Conservation (phyloP, 331 rosid species). For the Arachis monticola region DNA sequence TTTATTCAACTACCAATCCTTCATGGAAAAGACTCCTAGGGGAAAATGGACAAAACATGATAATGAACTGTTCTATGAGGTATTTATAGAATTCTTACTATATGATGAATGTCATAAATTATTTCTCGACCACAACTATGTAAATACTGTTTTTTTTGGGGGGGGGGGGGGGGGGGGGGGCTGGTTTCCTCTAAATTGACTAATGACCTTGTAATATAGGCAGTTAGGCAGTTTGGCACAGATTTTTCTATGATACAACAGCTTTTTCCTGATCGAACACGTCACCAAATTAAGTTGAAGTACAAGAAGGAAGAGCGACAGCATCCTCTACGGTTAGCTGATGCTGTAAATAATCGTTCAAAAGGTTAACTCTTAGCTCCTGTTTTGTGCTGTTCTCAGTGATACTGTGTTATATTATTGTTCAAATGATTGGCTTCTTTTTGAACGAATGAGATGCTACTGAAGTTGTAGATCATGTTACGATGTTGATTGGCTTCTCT, state of each 20-base stretch:
- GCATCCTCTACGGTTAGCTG: constrained; percentile 59
- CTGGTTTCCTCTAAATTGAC: constrained; percentile 4
- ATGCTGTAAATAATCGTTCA: constrained; percentile 61
- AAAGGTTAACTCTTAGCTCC: constrained; percentile 55
- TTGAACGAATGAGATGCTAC: constrained; percentile 1
- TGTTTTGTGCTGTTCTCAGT: constrained; percentile 12
- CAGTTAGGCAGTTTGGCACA: constrained; percentile 74
- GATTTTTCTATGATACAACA: constrained; percentile 78
- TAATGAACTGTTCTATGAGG: constrained; percentile 82
- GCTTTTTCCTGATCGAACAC: constrained; percentile 77
- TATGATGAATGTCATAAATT: constrained; percentile 15
- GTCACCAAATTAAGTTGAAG: constrained; percentile 74
- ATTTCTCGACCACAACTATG: constrained; percentile 13
- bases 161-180: constrained; percentile 10
- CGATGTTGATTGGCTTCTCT: constrained; percentile 14
- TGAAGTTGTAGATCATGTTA: background rate
- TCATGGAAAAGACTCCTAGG: constrained; percentile 69
- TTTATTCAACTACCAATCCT: constrained; percentile 72
- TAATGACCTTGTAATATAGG: constrained; percentile 49
- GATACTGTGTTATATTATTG: constrained; percentile 3
- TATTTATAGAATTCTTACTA: constrained; percentile 36
- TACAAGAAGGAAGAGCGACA: constrained; percentile 83
- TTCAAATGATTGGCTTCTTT: constrained; percentile 7
- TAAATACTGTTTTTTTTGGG: background rate
- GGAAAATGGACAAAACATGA: constrained; percentile 84